phyloP scores from a whole-genome alignment of 176 grass and related monocot genomes.

The Pontederia paniculata region DNA sequence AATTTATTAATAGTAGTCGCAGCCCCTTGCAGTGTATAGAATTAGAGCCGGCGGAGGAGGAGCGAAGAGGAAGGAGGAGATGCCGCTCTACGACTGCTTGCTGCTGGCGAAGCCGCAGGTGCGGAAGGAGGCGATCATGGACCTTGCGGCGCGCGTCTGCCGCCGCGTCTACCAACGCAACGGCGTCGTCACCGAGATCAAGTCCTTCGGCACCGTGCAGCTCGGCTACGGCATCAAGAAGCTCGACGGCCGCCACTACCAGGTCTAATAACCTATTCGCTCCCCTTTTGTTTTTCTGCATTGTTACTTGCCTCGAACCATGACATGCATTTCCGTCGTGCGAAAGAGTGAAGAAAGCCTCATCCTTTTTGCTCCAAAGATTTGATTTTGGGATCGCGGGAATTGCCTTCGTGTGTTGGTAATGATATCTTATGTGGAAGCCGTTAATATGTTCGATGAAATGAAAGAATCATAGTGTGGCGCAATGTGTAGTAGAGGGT shows the following conservation, averaged over 20 bases:
- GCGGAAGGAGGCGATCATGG: conserved; percentile 35
- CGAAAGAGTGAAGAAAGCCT: no score
- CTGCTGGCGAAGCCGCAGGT: conserved; percentile 54
- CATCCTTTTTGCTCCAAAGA: not conserved
- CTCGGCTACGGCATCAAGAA: conserved; percentile 83
- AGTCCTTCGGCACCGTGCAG: conserved; percentile 63
- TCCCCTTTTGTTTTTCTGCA: no score
- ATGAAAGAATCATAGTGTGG: conserved; percentile 19
- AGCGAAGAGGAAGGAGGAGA: conserved; percentile 7
- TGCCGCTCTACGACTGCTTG: conserved; percentile 91
- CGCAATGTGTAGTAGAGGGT: not conserved
- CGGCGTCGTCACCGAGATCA: conserved; percentile 70
- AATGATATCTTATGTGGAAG: no score
- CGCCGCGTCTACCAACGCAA: conserved; percentile 56
- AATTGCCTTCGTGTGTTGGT: not conserved
- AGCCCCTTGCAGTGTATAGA: no score
- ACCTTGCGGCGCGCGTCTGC: conserved; percentile 50
- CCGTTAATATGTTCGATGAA: conserved; percentile 31
- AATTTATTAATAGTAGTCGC: no score
- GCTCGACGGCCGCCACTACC: conserved; percentile 63
- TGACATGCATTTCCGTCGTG: no score
- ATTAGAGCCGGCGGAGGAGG: not conserved
- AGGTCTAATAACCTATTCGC: conserved; percentile 40
- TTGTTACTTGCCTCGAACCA: no score
- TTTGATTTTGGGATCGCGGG: not conserved